Conservation (phyloP, 371 early-diverging fungal species). For the Apophysomyces elegans region DNA sequence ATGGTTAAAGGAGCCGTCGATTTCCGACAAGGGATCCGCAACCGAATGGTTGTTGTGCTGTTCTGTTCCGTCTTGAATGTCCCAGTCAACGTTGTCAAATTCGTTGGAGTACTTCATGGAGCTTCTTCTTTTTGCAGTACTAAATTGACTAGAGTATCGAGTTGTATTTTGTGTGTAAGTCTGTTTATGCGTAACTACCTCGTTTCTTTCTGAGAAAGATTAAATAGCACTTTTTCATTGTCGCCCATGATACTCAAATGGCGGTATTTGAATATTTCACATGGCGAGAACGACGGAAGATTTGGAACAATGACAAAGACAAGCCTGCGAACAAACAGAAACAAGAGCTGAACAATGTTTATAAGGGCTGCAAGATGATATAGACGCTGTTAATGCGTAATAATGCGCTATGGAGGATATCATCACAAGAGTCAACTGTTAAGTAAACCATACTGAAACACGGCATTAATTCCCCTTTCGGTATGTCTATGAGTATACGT, state of each 20-base stretch:
- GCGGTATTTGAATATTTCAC: too few species aligned
- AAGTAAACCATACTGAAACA: too few species aligned
- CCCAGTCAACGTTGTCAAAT: slow-evolving; percentile 44
- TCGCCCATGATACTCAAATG: neutral
- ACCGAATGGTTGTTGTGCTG: slow-evolving; percentile 9
- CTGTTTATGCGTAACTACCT: neutral
- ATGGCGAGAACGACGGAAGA: too few species aligned
- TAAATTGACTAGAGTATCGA: neutral
- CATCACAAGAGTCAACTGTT: too few species aligned
- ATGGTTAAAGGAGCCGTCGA: slow-evolving; percentile 12
- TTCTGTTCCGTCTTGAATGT: slow-evolving; percentile 21
- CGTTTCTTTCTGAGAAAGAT: neutral
- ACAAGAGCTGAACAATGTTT: too few species aligned
- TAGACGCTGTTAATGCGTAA: too few species aligned
- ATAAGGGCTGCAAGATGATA: too few species aligned
- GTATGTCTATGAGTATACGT: too few species aligned
- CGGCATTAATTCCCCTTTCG: too few species aligned
- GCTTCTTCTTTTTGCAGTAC: neutral
- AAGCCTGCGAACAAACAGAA: too few species aligned
- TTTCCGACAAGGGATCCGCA: slow-evolving; percentile 20
- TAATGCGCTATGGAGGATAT: too few species aligned
- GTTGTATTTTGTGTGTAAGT: neutral
- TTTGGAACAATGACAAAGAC: too few species aligned
- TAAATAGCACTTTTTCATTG: neutral
- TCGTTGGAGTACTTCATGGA: slow-evolving; percentile 37